Conservation (phyloP, 2,329 filamentous ascomycete genomes). For the Arthrobotrys iridis region DNA sequence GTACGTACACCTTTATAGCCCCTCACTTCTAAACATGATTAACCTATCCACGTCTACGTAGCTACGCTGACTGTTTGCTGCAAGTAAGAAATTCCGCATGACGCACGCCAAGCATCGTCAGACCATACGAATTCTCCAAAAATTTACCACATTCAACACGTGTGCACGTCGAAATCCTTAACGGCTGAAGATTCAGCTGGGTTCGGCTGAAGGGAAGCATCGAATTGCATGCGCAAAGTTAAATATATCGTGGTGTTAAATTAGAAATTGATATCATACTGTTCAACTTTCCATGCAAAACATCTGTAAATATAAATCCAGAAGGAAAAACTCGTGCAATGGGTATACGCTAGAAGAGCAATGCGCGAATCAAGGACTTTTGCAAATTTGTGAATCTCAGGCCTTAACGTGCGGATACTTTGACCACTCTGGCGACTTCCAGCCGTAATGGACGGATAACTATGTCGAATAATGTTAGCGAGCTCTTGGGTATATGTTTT, state of each 20-base stretch:
- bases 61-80: conserved; percentile 8
- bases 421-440: conserved; percentile 42
- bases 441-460: conserved; percentile 49
- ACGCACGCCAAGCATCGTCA: conserved; percentile 49
- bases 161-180: background rate
- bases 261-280: too few species aligned
- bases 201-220: background rate
- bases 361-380: conserved; percentile 1
- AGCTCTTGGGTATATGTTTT: background rate
- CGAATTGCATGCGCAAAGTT: background rate
- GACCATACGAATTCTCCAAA: background rate
- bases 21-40: background rate
- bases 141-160: conserved; percentile 31
- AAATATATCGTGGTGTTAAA: background rate
- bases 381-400: background rate
- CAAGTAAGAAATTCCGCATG: conserved; percentile 16
- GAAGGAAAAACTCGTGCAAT: background rate
- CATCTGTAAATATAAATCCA: background rate
- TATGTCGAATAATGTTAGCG: conserved; percentile 2
- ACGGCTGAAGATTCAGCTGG: background rate
- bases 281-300: background rate
- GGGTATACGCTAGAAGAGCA: conserved; percentile 22
- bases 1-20: background rate
- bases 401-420: conserved; percentile 37
- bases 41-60: conserved; percentile 17